Evolutionary conservation across 345 rosid species (phyloP).

Genomic region (Sisymbrium irio): DNA sequence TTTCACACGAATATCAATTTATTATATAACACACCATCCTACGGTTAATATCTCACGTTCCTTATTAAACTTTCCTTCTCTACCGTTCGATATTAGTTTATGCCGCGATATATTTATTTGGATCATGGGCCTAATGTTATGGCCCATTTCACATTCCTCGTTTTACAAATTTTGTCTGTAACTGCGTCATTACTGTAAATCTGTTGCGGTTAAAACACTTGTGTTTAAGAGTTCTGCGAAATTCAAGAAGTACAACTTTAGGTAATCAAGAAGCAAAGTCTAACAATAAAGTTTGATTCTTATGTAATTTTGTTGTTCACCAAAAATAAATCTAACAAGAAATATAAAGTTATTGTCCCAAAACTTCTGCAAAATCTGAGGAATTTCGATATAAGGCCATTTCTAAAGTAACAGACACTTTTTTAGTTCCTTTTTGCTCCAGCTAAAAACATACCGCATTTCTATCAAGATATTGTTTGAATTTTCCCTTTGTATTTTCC

Average conservation of each 20-base stretch:
- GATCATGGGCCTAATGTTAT: conserved; percentile 17
- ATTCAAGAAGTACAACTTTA: neutral
- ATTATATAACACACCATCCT: neutral
- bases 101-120: neutral
- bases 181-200: neutral
- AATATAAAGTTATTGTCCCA: neutral
- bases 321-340: neutral
- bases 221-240: neutral
- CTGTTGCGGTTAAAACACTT: neutral
- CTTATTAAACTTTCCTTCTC: neutral
- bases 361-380: conserved; percentile 26
- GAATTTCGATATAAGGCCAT: conserved; percentile 14
- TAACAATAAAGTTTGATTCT: neutral
- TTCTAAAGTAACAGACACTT: conserved; percentile 1
- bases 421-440: neutral
- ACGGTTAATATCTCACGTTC: neutral
- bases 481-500: neutral
- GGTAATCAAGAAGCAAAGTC: neutral
- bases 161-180: neutral
- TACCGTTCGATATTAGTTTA: conserved; percentile 12
- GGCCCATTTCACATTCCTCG: conserved; percentile 25
- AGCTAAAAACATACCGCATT: neutral
- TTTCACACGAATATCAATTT: neutral
- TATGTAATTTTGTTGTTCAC: neutral
- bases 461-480: neutral